Base-by-base conservation (phyloP, 805 yeast genomes). In the Suhomyces kilbournensis region DNA sequence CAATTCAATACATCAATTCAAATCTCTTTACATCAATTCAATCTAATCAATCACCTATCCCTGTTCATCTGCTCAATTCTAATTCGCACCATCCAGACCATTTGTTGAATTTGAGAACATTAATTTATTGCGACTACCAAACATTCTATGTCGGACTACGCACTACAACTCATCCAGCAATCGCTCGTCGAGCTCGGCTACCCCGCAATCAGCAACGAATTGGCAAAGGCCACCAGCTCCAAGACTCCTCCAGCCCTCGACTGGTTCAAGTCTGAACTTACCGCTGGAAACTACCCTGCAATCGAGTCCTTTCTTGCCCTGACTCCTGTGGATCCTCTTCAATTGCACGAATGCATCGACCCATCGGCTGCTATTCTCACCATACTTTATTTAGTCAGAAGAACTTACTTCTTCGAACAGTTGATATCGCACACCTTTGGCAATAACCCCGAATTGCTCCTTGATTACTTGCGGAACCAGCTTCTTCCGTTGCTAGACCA, bases 151-250 rank as follows among this genome's bases (percentile, higher is more conserved):
- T 25, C 47, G 2, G 55, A 58, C 67, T 66, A 67, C 51, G 62
- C 65, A 40, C 56, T 71, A 43, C 69, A 69, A 53, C 56, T 71
- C 28, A 61, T 71, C 46, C 66, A 64, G 52, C 58, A 62, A 25
- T 50, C 75, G 5, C 66, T 71, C 19, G 51, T 54, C 7, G 75
- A 69, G 22, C 58, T 69, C 15, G 75, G 75, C 3, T 69, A 68
- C 48, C 49, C 51, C 17, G 59, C 58, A 3, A 56, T 70, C 30
- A 61, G 73, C 12, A 60, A 60, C 10, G 53, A 56, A 8, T 49
- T 70, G 17, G 58, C 50, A 2, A 46, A 43, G 14, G 59, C 53
- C 22, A 51, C 53, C 48, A 44, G 45, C 23, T 48, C 35, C 14
- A 49, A 51, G 19, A 47, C 53, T 23, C 10, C 44, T 26, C 34